phyloP scores from a whole-genome alignment of 768 basidiomycete genomes.

The Tephrocybe sp. region DNA sequence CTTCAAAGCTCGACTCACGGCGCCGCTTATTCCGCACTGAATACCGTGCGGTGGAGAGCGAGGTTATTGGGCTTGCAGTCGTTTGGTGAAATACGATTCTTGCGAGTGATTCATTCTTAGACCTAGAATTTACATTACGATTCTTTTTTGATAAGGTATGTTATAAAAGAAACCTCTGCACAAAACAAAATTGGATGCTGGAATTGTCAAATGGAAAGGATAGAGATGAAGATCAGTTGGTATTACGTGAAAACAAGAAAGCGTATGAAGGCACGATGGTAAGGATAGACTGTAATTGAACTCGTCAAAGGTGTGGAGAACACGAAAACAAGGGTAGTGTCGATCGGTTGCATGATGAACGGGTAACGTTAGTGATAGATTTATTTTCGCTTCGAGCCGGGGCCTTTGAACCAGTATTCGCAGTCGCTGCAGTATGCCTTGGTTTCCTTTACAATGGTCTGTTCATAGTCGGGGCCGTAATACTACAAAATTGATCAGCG shows the following conservation, averaged over 20 bases:
- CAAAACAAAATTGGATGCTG: too few relatives aligned
- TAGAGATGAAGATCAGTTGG: background rate
- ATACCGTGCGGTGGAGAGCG: constrained; percentile 85
- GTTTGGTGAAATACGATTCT: constrained; percentile 76
- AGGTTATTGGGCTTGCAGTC: constrained; percentile 74
- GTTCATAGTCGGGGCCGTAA: constrained; percentile 67
- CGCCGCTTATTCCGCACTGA: constrained; percentile 66
- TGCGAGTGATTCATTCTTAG: too few relatives aligned
- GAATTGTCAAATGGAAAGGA: background rate
- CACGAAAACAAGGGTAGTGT: constrained; percentile 14
- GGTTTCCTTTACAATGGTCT: constrained; percentile 54
- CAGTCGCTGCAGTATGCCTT: constrained; percentile 57
- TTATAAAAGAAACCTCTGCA: too few relatives aligned
- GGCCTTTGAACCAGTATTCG: constrained; percentile 56
- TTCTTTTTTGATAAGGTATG: too few relatives aligned
- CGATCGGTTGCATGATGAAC: constrained; percentile 2
- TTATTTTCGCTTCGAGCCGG: constrained; percentile 37
- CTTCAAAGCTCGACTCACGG: constrained; percentile 39
- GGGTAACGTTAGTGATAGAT: constrained; percentile 17
- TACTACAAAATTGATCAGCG: constrained; percentile 42
- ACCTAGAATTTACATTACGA: too few relatives aligned
- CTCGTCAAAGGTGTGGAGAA: constrained; percentile 13
- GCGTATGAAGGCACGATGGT: background rate
- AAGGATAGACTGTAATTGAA: background rate
- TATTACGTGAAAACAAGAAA: background rate